Base-by-base conservation (phyloP, 1,284 basidiomycete genomes). In the Leccinum fallax region DNA sequence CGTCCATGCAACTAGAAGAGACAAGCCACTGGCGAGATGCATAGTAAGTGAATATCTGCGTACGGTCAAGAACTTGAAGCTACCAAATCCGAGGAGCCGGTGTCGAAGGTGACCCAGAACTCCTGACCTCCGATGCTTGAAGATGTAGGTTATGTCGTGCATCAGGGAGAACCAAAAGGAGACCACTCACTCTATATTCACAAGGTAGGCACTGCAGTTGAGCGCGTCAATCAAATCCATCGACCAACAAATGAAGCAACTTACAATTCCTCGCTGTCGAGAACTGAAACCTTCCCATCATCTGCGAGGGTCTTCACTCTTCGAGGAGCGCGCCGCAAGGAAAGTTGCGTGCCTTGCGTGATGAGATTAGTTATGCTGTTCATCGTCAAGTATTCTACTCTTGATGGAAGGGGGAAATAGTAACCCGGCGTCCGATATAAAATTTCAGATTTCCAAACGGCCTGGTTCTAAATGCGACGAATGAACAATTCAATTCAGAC, bases 21-120 rank as follows among this genome's bases (percentile, higher is more conserved):
- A 74, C 71, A 13, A 80, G 69, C 80, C 79, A 80, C 72, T 80
- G 56, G 57, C 63, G 3, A 34, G 54, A 30, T 19, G 6, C 2
- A 10, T 10, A 26, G 48, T 59, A 36, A 63, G 58, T n/a, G 15
- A 21, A 21, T 38, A n/a, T 34, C 24, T 32, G 28, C 9, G 8
- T 28, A 58, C 30, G 51, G 34, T 43, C 9, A 8, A 46, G 51
- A 58, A 53, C 19, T 46, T 8, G 49, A 58, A 46, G 21, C 16
- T 60, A 77, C 73, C 64, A 74, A 60, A 58, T 74, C 73, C 4
- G 73, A 74, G 2, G 73, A 74, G 55, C 75, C 73, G 32, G 73
- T 74, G 55, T 76, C 75, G n/a, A 74, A 74, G 3, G 74, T 75
- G 21, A 76, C 59, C 73, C 75, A 76, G 30, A 74, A 77, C 26